Conservation (phyloP, 2,329 filamentous ascomycete species). For the Aspergillus thermomutatus region DNA sequence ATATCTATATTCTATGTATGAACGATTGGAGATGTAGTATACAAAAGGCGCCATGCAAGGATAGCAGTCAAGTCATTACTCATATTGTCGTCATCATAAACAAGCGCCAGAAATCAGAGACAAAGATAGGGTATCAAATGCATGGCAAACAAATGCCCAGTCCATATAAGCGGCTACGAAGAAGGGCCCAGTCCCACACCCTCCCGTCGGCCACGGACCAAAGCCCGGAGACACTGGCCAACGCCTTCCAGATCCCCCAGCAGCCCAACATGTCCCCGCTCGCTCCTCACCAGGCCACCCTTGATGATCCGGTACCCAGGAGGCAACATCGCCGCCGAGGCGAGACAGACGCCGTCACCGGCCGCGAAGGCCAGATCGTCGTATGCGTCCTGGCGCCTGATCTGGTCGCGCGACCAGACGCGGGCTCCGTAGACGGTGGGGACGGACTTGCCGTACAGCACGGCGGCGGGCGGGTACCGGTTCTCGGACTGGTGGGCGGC, state of each 20-base stretch:
- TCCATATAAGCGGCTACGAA: background rate
- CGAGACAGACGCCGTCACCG: conserved; percentile 85
- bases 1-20: conserved; percentile 2
- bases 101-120: background rate
- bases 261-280: conserved; percentile 82
- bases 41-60: background rate
- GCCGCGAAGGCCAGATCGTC: conserved; percentile 82
- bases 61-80: background rate
- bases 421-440: conserved; percentile 82
- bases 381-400: conserved; percentile 73
- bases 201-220: conserved; percentile 64
- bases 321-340: conserved; percentile 80
- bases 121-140: background rate
- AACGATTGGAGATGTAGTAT: background rate
- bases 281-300: conserved; percentile 72
- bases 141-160: too few relatives aligned
- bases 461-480: conserved; percentile 72
- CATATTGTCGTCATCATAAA: conserved; percentile 6
- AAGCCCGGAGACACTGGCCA: conserved; percentile 67
- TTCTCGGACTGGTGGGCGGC: conserved; percentile 62
- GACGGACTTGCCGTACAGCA: conserved; percentile 82
- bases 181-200: conserved; percentile 64
- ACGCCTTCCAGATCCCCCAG: conserved; percentile 81
- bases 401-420: conserved; percentile 69
- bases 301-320: conserved; percentile 71